These are phyloP conservation scores for Cladophialophora exuberans DNA, from an alignment of 2,329 filamentous ascomycete genomes.

Conservation along the genomic window DNA sequence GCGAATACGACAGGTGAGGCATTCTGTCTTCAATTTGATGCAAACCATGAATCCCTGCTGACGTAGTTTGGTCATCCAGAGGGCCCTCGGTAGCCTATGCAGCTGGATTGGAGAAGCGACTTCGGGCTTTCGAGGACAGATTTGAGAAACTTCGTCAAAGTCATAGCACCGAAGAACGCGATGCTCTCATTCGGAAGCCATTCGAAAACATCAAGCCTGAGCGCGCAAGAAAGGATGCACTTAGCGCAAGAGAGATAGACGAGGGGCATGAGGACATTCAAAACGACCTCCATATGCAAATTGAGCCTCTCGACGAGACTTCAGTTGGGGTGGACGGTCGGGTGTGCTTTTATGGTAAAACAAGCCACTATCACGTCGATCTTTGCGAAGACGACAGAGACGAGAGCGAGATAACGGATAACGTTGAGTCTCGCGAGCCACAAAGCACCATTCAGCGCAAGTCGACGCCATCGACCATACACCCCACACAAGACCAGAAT, in stretches of 20 bases:
- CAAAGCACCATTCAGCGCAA: background rate
- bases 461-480: background rate
- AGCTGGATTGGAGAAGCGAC: conserved; percentile 4
- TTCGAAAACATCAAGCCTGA: conserved; percentile 3
- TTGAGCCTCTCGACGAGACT: conserved; percentile 8
- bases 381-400: conserved; percentile 1
- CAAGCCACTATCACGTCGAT: conserved; percentile 14
- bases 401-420: background rate
- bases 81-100: conserved; percentile 14
- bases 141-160: conserved; percentile 8
- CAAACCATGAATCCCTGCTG: background rate
- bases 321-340: conserved; percentile 10
- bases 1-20: conserved; percentile 12
- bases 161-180: background rate
- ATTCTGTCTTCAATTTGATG: background rate
- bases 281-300: background rate
- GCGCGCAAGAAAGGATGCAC: background rate
- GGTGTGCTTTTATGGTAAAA: conserved; percentile 11
- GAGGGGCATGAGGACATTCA: background rate
- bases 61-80: background rate
- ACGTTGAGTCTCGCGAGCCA: background rate
- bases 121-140: conserved; percentile 8
- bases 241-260: background rate
- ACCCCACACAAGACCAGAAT: conserved; percentile 1
- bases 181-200: background rate